phyloP scores from a whole-genome alignment of 2,329 filamentous ascomycete genomes.

The Phaeomoniella chlamydospora region DNA sequence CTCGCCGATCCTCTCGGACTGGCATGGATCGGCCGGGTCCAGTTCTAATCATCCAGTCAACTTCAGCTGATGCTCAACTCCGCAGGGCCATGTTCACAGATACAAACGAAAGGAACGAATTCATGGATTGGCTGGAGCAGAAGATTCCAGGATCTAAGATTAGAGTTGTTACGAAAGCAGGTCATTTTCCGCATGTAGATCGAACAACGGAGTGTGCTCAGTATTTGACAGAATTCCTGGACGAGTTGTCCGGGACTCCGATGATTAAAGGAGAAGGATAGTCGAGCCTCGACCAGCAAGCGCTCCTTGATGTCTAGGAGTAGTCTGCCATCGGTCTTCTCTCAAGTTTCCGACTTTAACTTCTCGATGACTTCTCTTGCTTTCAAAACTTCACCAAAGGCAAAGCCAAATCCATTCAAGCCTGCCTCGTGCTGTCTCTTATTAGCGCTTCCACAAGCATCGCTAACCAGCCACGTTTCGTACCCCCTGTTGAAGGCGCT shows the following conservation, averaged over 20 bases:
- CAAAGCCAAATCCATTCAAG: slow-evolving; percentile 18
- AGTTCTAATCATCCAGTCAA: not conserved
- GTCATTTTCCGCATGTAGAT: not conserved
- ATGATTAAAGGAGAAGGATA: too few relatives aligned
- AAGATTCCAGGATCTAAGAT: not conserved
- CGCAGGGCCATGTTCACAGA: not conserved
- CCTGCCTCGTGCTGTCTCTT: slow-evolving; percentile 18
- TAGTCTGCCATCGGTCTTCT: too few relatives aligned
- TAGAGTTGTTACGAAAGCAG: not conserved
- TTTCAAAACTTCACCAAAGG: slow-evolving; percentile 19
- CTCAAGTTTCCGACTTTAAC: not conserved
- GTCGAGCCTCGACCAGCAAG: too few relatives aligned
- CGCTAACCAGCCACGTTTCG: slow-evolving; percentile 24
- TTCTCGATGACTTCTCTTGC: slow-evolving; percentile 15
- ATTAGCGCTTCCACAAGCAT: slow-evolving; percentile 22
- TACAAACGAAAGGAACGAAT: not conserved
- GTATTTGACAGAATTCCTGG: not conserved
- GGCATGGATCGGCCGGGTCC: not conserved
- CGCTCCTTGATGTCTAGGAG: too few relatives aligned
- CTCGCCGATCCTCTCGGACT: not conserved
- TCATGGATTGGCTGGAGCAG: not conserved
- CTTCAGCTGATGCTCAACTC: not conserved
- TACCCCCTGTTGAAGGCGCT: slow-evolving; percentile 24
- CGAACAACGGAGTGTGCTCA: not conserved
- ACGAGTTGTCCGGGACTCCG: too few relatives aligned